Conservation (phyloP, 1,284 basidiomycete genomes). For the Ceratobasidium sp. region DNA sequence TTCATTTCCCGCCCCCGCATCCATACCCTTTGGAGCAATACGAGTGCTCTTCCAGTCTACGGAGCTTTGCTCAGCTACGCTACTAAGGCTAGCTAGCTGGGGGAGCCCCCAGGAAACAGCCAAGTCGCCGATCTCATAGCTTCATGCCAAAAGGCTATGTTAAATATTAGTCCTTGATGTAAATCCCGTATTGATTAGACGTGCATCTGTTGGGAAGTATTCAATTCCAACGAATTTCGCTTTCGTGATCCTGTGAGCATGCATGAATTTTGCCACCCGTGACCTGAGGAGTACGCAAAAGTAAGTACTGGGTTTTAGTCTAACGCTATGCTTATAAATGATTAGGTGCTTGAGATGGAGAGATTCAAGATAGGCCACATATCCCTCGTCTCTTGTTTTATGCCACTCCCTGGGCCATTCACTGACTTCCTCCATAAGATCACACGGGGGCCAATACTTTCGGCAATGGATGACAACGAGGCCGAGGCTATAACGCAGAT, state of each 20-base stretch:
- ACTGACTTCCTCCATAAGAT: slow-evolving; percentile 76
- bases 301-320: slow-evolving; percentile 50
- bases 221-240: too few relatives aligned
- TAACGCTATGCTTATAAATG: slow-evolving; percentile 2
- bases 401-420: slow-evolving; percentile 66
- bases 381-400: slow-evolving; percentile 69
- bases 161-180: too few relatives aligned
- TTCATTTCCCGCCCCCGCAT: too few relatives aligned
- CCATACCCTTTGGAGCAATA: too few relatives aligned
- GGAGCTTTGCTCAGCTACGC: too few relatives aligned
- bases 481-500: slow-evolving; percentile 67
- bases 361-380: slow-evolving; percentile 64
- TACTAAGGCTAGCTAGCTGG: too few relatives aligned
- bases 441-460: slow-evolving; percentile 62
- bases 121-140: too few relatives aligned
- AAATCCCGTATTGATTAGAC: too few relatives aligned
- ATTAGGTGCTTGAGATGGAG: slow-evolving; percentile 62
- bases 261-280: slow-evolving; percentile 87
- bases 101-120: too few relatives aligned
- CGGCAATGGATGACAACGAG: slow-evolving; percentile 59
- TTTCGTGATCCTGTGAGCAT: slow-evolving; percentile 62
- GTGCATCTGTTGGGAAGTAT: too few relatives aligned
- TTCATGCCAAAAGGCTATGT: too few relatives aligned
- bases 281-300: slow-evolving; percentile 64
- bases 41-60: too few relatives aligned